Evolutionary conservation across 805 yeast genomes (phyloP).

Genomic region (Saturnispora kantuleensis): DNA sequence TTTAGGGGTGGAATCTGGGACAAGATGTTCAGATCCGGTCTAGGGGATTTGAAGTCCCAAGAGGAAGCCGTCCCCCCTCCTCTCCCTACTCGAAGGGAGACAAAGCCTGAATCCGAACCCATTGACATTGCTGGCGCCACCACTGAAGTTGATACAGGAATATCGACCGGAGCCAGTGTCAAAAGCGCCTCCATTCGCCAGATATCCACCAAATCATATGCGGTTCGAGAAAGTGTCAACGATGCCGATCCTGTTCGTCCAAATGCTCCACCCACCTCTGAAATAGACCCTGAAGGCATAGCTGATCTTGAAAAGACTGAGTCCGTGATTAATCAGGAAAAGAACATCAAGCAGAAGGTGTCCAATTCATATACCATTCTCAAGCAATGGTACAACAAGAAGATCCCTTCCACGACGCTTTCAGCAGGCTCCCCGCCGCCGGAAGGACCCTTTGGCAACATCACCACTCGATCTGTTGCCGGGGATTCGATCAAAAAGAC

Average conservation of each 20-base stretch:
- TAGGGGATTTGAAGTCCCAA: not conserved
- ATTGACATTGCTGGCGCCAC: too few relatives aligned
- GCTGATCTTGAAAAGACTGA: not conserved
- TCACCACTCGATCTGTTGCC: too few relatives aligned
- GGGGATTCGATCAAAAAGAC: not conserved
- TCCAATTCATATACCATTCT: conserved; percentile 45
- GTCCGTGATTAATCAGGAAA: not conserved
- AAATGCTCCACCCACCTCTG: too few relatives aligned
- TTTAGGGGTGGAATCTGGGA: conserved; percentile 96
- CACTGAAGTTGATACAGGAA: too few relatives aligned
- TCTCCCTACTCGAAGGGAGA: not conserved
- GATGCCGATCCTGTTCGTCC: too few relatives aligned
- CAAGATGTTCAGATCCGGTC: conserved; percentile 15
- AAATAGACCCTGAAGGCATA: not conserved
- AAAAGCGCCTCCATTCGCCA: too few relatives aligned
- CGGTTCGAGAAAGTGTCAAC: too few relatives aligned
- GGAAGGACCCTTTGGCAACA: too few relatives aligned
- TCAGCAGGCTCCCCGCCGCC: too few relatives aligned
- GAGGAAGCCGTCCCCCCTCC: not conserved
- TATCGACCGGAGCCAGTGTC: not conserved
- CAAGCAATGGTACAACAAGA: conserved; percentile 58
- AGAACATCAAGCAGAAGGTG: conserved; percentile 19
- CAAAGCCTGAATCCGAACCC: too few relatives aligned
- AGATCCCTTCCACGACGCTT: not conserved
- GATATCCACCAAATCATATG: too few relatives aligned